Evolutionary conservation across 371 early-diverging fungal species (phyloP), one percentile per base, ranked within the genome.

Genomic region (Nematocida major): DNA sequence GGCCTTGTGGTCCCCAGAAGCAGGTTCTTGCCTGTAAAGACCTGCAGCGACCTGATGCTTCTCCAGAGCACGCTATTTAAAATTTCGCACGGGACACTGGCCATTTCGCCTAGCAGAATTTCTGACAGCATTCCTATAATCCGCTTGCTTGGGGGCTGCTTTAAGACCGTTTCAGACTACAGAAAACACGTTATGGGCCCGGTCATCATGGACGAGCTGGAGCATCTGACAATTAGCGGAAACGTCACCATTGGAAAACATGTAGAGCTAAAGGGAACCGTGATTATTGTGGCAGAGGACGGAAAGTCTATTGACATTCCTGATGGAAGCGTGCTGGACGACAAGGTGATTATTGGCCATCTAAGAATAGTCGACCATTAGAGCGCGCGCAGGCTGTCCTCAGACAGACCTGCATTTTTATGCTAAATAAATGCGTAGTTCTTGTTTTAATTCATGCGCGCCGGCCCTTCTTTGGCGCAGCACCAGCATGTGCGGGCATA

Each of bases 11-110:
- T 98, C 3, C 97, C 97, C 5, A 89, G 99, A 77, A 88, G 87
- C 53, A 91, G 99, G 78, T 98, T 98, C 89, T 86, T 96, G 81
- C 99, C 99, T 39, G 97, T 98, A 79, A 98, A 98, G 85, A 91
- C 92, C 61, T 93, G 94, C 4, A 94, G 95, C 36, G 99, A 97
- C 82, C 87, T 98, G 66, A 96, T 98, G 88, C 83, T 96, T 76
- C 91, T 97, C 66, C 92, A 93, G 4, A 92, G 92, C 40, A 94
- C 96, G 84, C 83, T 98, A 63, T 97, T 94, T 84, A 86, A 88
- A 9, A 88, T 95, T 48, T 85, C 90, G 78, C 92, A 96, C 83
- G 99, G 99, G 50, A 88, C 91, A 73, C 87, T 98, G 18, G 83
- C 84, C 28, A 86, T 96, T 83, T 93, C 93, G 83, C 92, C 93